Evolutionary conservation across 1,284 basidiomycete species (phyloP).

Genomic region (Schizopora paradoxa): DNA sequence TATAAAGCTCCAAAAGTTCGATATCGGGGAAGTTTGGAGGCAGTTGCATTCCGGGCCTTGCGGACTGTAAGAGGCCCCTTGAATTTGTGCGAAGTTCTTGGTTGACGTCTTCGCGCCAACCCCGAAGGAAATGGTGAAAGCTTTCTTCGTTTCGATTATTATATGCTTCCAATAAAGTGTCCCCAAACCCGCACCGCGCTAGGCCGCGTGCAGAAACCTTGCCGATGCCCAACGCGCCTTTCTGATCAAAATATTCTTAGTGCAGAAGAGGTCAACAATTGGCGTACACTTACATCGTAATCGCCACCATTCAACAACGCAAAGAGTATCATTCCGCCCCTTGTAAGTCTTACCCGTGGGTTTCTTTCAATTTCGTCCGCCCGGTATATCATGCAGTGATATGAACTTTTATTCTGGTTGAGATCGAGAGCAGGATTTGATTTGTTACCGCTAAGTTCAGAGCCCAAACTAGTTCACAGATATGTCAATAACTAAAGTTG

Average conservation of each 20-base stretch:
- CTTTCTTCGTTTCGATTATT: conserved; percentile 21
- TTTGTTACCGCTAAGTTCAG: conserved; percentile 42
- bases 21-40: conserved; percentile 35
- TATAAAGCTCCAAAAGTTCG: conserved; percentile 42
- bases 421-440: conserved; percentile 32
- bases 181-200: conserved; percentile 38
- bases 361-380: conserved; percentile 32
- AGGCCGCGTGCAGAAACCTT: conserved; percentile 32
- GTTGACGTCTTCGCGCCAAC: conserved; percentile 40
- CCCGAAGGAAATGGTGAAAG: conserved; percentile 29
- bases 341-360: conserved; percentile 36
- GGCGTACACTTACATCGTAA: conserved; percentile 35
- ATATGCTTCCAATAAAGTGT: conserved; percentile 39
- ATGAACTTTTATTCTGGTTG: conserved; percentile 34
- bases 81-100: conserved; percentile 45
- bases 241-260: conserved; percentile 23
- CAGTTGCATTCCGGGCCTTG: conserved; percentile 31
- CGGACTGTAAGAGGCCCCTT: conserved; percentile 34
- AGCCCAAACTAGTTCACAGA: conserved; percentile 36
- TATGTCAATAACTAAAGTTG: not conserved
- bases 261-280: conserved; percentile 8
- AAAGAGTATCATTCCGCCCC: conserved; percentile 56
- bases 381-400: conserved; percentile 41
- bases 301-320: conserved; percentile 64
- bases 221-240: conserved; percentile 36